Base-by-base conservation (phyloP, 768 basidiomycete species). In the Auricularia cornea region DNA sequence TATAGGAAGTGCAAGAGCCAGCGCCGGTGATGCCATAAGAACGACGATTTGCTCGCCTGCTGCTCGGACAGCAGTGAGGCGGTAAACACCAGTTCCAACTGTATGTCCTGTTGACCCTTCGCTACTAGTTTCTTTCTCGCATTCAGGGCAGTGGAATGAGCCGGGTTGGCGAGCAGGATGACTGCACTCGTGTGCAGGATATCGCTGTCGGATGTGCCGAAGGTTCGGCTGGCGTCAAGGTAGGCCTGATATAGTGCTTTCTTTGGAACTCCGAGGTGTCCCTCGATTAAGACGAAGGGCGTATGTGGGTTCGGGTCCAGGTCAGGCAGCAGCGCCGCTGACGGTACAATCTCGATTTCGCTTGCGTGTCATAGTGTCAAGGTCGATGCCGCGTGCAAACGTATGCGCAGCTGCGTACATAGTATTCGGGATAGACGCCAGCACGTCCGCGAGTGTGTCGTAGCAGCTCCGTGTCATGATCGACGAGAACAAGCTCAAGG, bases 21-120 rank as follows among this genome's bases (percentile, higher is more conserved):
- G 67, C 83, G 80, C 33, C 89, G 81, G 69, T 90, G 84, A 65
- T 84, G 77, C 89, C 89, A 90, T 30, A 89, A 68, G 30, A 85
- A 79, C 1, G 85, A 84, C 67, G 88, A 81, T 73, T 89, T 90
- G 28, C 83, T 80, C 67, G 79, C 82, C 29, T 84, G 80, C 3
- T 75, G 79, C 51, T 79, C 79, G 28, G 83, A 80, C 32, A 81
- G 76, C 48, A 87, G 72, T 29, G 84, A 77, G 28, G 76, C 72
- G 33, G 76, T 76, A 35, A 79, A 80, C 28, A 62, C 64, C 30
- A 90, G 74, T 66, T 90, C 88, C 6, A 10, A 6, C 11, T 16
- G 8, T 28, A 12, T 26, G 54, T 57, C 54, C 35, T 71, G 64
- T n/a, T 70, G 63, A 10, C 78, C 69, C 35, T 78, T 71, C 20